phyloP scores from a whole-genome alignment of 73 alveolate genomes.

The Stentor roeselii region DNA sequence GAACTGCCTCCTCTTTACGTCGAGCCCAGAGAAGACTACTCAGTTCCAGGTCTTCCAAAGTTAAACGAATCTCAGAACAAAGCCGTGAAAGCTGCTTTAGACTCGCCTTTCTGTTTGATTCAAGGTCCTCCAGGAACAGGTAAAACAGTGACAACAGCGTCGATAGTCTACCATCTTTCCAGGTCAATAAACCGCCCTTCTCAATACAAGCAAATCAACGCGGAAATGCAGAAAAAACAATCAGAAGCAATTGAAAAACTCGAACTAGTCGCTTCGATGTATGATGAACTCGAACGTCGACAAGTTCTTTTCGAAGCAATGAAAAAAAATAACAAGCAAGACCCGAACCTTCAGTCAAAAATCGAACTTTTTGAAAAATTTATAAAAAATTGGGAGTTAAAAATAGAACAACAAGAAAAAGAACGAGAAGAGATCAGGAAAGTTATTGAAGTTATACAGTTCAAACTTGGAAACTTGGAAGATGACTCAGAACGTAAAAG shows the following conservation, averaged over 20 bases:
- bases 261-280: neutral
- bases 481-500: neutral
- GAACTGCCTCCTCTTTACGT: too few species aligned
- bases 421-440: neutral
- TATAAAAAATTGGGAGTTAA: too few species aligned
- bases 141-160: conserved; percentile 67
- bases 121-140: conserved; percentile 41
- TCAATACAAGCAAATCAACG: neutral
- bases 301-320: neutral
- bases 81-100: conserved; percentile 52
- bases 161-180: conserved; percentile 94
- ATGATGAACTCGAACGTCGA: neutral
- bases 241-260: neutral
- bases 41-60: conserved; percentile 5
- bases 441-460: too few species aligned
- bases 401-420: neutral
- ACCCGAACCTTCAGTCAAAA: too few species aligned
- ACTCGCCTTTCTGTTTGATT: conserved; percentile 77
- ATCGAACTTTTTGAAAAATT: neutral
- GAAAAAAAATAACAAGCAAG: neutral
- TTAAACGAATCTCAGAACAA: conserved; percentile 80
- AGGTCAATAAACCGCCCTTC: conserved; percentile 48
- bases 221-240: neutral
- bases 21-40: neutral
- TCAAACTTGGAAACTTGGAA: neutral